phyloP scores from a whole-genome alignment of 2,329 filamentous ascomycete species.

The Beauveria sp. region DNA sequence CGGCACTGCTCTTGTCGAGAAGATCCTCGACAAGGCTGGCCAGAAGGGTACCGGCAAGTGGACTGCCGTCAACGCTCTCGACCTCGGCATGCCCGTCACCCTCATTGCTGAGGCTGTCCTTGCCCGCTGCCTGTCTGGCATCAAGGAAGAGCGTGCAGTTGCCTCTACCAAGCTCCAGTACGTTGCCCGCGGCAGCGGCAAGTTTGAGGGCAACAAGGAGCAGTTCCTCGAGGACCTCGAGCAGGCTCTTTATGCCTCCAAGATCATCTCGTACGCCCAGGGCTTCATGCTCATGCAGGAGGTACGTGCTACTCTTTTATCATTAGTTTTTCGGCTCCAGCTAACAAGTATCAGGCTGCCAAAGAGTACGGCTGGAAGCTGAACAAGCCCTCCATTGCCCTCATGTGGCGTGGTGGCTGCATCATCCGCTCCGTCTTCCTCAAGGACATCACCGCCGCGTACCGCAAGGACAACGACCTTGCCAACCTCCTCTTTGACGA shows the following conservation, averaged over 20 bases:
- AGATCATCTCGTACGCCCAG: slow-evolving; percentile 99
- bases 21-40: slow-evolving; percentile 96
- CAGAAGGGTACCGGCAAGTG: slow-evolving; percentile 99
- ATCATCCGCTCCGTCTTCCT: slow-evolving; percentile 99
- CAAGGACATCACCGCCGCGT: slow-evolving; percentile 97
- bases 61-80: slow-evolving; percentile 98
- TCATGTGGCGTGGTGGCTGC: slow-evolving; percentile 99
- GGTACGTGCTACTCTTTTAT: slow-evolving; percentile 43
- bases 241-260: slow-evolving; percentile 97
- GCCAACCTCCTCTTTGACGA: slow-evolving; percentile 98
- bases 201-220: slow-evolving; percentile 82
- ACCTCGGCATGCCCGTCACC: slow-evolving; percentile 97
- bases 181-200: slow-evolving; percentile 62
- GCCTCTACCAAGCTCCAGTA: slow-evolving; percentile 71
- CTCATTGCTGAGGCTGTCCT: slow-evolving; percentile 97
- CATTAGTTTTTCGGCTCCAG: too few relatives aligned
- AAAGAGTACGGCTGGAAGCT: slow-evolving; percentile 97
- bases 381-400: slow-evolving; percentile 98
- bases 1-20: slow-evolving; percentile 84
- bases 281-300: slow-evolving; percentile 99
- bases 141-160: slow-evolving; percentile 86
- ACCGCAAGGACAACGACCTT: slow-evolving; percentile 87
- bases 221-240: slow-evolving; percentile 95
- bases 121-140: slow-evolving; percentile 82
- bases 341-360: slow-evolving; percentile 57